Base-by-base conservation (phyloP, 2,329 filamentous ascomycete genomes). In the Hymenoscyphus scutula region DNA sequence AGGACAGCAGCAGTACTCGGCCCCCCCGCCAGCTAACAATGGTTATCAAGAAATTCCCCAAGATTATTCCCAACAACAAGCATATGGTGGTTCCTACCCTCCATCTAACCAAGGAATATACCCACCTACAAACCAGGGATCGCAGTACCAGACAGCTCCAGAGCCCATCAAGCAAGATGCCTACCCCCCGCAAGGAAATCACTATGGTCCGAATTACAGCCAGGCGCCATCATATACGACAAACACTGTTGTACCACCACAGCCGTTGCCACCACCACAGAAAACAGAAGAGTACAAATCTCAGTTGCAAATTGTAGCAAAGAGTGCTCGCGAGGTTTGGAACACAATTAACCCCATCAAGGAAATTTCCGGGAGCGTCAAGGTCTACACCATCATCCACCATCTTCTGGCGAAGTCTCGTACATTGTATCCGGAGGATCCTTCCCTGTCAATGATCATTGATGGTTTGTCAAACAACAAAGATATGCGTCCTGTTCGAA, bases 321-420 rank as follows among this genome's bases (percentile, higher is more conserved):
- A 76, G 51, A 80, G 82, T 70, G 82, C 85, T 4, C 81, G 83
- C 63, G 82, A 85, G 27, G 75, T 89, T 38, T 93, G 89, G 88
- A 82, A 83, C 65, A 76, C 78, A 25, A 82, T 87, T 2, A 81
- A 80, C 7, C 80, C 80, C 2, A 78, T 91, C 65, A 84, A 84
- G 67, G 82, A 86, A 58, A 75, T 91, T 17, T 82, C 86, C 15
- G 82, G 83, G 45, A 83, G 82, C 64, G 79, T 90, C 55, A 85
- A 86, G 67, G 79, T 90, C 17, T 83, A 84, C 64, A 81, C 86
- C 55, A 78, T 90, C 10, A 80, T 93, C 51, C 80, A 89, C 70
- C 85, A 89, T 71, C 76, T 87, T 58, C 79, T 83, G 61, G 80
- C 81, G 60, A 80, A 79, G 38, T 91, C 88, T 70, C 78, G 81